phyloP scores from a whole-genome alignment of 495 filamentous ascomycete genomes.

The Hyaloscypha bicolor region DNA sequence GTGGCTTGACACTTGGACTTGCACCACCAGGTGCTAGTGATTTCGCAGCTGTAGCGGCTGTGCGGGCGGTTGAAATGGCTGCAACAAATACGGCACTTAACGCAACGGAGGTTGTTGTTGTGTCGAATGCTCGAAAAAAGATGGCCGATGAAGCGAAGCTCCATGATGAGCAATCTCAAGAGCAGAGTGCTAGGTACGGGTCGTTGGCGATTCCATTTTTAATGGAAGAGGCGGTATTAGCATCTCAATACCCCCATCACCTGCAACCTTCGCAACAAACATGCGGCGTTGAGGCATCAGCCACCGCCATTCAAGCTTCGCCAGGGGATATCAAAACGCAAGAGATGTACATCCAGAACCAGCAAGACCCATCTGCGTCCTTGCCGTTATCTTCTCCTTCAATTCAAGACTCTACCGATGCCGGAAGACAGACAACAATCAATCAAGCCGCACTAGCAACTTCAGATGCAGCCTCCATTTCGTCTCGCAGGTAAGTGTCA shows the following conservation, averaged over 20 bases:
- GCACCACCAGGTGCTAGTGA: constrained; percentile 32
- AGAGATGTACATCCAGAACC: too few species aligned
- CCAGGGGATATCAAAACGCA: too few species aligned
- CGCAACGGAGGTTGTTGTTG: constrained; percentile 31
- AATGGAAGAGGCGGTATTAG: constrained; percentile 14
- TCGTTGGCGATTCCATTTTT: constrained; percentile 11
- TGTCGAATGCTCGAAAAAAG: constrained; percentile 29
- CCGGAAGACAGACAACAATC: neutral
- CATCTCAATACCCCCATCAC: constrained; percentile 6
- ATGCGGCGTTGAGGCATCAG: neutral
- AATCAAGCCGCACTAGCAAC: neutral
- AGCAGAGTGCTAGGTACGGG: neutral
- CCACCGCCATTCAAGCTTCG: neutral
- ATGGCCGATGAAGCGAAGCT: constrained; percentile 26
- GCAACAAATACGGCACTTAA: constrained; percentile 32
- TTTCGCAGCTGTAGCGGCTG: constrained; percentile 28
- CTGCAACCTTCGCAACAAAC: neutral
- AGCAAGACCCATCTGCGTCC: too few species aligned
- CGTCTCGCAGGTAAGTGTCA: neutral
- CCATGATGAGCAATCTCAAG: neutral
- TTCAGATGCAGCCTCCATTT: neutral
- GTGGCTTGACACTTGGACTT: constrained; percentile 34
- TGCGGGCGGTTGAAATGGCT: constrained; percentile 33
- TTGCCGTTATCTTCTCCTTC: neutral
- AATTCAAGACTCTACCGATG: neutral